Conservation (phyloP, 2,329 filamentous ascomycete genomes). For the Penicillium decumbens region DNA sequence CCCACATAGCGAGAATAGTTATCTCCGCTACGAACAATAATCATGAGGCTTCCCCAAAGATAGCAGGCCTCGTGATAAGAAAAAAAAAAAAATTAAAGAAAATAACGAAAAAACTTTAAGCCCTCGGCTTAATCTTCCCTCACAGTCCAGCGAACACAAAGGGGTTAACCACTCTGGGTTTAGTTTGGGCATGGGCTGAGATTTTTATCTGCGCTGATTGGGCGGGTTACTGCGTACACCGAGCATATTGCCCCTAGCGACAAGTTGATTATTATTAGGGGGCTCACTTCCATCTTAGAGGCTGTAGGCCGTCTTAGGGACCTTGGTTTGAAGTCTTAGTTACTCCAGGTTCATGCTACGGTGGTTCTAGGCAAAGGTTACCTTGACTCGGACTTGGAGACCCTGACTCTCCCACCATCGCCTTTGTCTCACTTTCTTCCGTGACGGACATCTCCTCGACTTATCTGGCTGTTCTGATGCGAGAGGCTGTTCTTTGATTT, state of each 20-base stretch:
- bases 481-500: neutral
- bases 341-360: neutral
- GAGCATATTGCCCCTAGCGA: slow-evolving; percentile 15
- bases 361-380: neutral
- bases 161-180: neutral
- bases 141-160: neutral
- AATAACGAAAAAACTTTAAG: neutral
- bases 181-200: neutral
- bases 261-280: neutral
- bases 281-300: neutral
- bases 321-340: neutral
- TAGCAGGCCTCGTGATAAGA: slow-evolving; percentile 8
- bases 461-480: neutral
- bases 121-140: slow-evolving; percentile 9
- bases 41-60: neutral
- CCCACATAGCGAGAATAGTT: neutral
- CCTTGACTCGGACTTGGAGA: neutral
- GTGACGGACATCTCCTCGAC: neutral
- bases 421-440: slow-evolving; percentile 3
- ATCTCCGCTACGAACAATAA: too few relatives aligned
- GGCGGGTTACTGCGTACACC: neutral
- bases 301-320: neutral
- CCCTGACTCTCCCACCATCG: slow-evolving; percentile 1
- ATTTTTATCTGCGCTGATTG: neutral
- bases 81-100: neutral